Percentiles rank a stretch among this genome's conserved stretches.
Conservation (phyloP, 257 asterid species). For the Solanum lycopersicoides region DNA sequence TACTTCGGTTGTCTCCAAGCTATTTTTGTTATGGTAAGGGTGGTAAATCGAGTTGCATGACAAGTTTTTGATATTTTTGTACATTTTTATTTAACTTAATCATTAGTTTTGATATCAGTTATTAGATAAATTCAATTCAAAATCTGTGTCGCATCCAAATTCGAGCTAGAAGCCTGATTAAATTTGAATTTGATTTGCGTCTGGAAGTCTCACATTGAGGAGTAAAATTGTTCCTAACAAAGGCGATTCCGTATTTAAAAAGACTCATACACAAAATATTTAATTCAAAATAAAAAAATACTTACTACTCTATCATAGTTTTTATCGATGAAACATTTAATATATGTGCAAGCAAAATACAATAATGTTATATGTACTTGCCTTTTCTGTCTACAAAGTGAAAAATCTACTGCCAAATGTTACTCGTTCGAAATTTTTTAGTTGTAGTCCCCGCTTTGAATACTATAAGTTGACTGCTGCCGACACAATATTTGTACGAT, state of each 20-base stretch:
- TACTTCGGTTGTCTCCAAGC: too few relatives aligned
- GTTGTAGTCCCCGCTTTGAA: neutral
- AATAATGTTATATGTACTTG: neutral
- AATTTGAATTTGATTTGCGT: too few relatives aligned
- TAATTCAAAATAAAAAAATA: too few relatives aligned
- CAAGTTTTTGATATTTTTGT: neutral
- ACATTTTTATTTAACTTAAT: neutral
- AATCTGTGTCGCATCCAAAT: too few relatives aligned
- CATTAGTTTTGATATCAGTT: neutral
- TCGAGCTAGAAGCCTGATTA: neutral
- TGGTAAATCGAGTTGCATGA: neutral
- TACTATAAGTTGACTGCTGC: neutral
- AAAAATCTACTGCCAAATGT: neutral
- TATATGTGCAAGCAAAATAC: neutral
- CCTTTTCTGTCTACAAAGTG: neutral
- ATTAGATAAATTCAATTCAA: neutral
- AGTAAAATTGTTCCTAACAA: too few relatives aligned
- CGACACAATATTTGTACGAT: neutral
- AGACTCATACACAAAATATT: rapidly evolving
- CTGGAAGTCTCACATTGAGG: too few relatives aligned
- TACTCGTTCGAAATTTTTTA: neutral
- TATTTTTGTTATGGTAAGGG: neutral
- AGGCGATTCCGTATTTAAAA: too few relatives aligned
- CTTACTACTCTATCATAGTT: rapidly evolving
- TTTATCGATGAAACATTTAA: neutral